Evolutionary conservation across 495 filamentous ascomycete genomes (phyloP).

Genomic region (Parathielavia appendiculata): DNA sequence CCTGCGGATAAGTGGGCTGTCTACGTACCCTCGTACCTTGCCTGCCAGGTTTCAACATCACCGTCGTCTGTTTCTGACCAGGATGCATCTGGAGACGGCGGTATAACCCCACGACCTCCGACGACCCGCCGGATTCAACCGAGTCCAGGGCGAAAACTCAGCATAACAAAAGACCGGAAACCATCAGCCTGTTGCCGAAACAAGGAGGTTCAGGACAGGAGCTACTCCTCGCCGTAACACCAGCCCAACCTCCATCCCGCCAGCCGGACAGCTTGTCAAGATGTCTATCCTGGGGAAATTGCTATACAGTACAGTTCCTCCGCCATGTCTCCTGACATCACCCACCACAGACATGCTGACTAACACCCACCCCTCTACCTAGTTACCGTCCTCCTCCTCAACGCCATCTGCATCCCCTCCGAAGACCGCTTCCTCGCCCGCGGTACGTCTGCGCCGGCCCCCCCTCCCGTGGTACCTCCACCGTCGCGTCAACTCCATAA

Average conservation of each 20-base stretch:
- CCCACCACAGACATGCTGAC: not conserved
- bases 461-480: not conserved
- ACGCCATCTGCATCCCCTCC: constrained; percentile 90
- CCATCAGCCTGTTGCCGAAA: not conserved
- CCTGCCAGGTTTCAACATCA: constrained; percentile 15
- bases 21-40: constrained; percentile 1
- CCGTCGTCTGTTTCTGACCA: not conserved
- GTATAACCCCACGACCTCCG: not conserved
- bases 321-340: not conserved
- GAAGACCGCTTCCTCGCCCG: constrained; percentile 97
- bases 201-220: not conserved
- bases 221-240: not conserved
- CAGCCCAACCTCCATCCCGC: not conserved
- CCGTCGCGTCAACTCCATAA: not conserved
- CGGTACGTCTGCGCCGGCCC: constrained; percentile 52
- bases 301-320: constrained; percentile 11
- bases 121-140: not conserved
- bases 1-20: not conserved
- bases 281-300: constrained; percentile 21
- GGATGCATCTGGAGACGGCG: not conserved
- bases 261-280: constrained; percentile 3
- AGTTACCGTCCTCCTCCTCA: constrained; percentile 83
- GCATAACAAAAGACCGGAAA: not conserved
- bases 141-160: not conserved
- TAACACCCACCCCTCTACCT: not conserved